Evolutionary conservation across 805 yeast genomes (phyloP).

Genomic region (Hanseniaspora mollemarum): DNA sequence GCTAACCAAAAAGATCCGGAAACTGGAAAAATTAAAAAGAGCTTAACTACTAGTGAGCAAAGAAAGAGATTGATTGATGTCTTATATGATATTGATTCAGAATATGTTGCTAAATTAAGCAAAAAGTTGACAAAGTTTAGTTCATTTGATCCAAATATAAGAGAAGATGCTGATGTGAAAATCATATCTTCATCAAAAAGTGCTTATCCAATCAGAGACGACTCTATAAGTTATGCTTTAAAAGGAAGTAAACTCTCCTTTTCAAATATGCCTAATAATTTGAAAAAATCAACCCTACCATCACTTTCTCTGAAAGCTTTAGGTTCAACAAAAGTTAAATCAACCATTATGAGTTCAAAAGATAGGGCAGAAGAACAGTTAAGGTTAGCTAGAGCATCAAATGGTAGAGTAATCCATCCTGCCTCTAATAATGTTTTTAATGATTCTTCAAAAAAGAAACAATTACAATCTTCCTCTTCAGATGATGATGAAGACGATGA

Average conservation of each 20-base stretch:
- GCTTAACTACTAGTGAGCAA: conserved; percentile 11
- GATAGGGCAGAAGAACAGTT: conserved; percentile 22
- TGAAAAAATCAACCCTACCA: conserved; percentile 60
- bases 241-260: conserved; percentile 28
- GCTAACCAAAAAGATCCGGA: conserved; percentile 55
- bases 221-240: conserved; percentile 43
- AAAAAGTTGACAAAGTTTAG: conserved; percentile 7
- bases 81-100: conserved; percentile 8
- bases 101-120: conserved; percentile 5
- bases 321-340: conserved; percentile 47
- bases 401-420: conserved; percentile 34
- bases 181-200: not conserved
- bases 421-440: conserved; percentile 43
- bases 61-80: conserved; percentile 11
- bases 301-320: too few species aligned
- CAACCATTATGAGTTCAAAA: conserved; percentile 10
- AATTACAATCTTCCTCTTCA: conserved; percentile 15
- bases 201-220: not conserved
- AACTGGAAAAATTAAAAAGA: conserved; percentile 22
- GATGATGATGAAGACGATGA: conserved; percentile 33
- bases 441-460: conserved; percentile 27
- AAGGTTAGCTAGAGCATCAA: conserved; percentile 29
- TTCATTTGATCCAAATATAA: not conserved
- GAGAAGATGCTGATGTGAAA: not conserved
- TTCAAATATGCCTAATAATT: conserved; percentile 43